A percentile compares a stretch with the other conserved stretches of the same genome.
These are phyloP conservation scores for Globisporangium echinulatum DNA, from an alignment of 352 stramenopile species.

Conservation along the genomic window DNA sequence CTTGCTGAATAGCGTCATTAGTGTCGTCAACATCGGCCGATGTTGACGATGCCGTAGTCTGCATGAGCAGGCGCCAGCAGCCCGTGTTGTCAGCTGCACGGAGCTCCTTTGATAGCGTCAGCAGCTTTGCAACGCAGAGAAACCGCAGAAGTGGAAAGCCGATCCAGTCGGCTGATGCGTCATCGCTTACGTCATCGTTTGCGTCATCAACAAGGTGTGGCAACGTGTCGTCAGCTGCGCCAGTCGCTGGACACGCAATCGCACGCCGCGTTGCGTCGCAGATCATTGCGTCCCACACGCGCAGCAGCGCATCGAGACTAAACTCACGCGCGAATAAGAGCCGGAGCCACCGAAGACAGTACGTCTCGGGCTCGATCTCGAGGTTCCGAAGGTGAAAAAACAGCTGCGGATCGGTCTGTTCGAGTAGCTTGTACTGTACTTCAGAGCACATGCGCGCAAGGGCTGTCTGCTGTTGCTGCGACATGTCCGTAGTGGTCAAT, in stretches of 20 bases:
- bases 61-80: constrained; percentile 73
- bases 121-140: constrained; percentile 57
- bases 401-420: constrained; percentile 75
- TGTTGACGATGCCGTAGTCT: constrained; percentile 19
- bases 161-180: constrained; percentile 25
- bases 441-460: constrained; percentile 64
- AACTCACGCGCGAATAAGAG: constrained; percentile 78
- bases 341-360: constrained; percentile 76
- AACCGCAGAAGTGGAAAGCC: constrained; percentile 67
- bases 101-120: constrained; percentile 51
- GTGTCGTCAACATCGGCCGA: constrained; percentile 10
- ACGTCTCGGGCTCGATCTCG: constrained; percentile 74
- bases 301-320: constrained; percentile 46
- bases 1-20: constrained; percentile 4
- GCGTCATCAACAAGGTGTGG: constrained; percentile 18
- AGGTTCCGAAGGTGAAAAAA: constrained; percentile 78
- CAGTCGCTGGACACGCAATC: constrained; percentile 27
- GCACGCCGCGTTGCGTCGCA: constrained; percentile 20
- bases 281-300: constrained; percentile 72
- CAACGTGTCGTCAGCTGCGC: constrained; percentile 27
- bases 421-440: constrained; percentile 70
- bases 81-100: constrained; percentile 54
- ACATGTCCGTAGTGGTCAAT: neutral
- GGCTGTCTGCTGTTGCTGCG: constrained; percentile 23
- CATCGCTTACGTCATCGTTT: constrained; percentile 7